Evolutionary conservation across 768 basidiomycete genomes (phyloP).

Genomic region (Boletus sensibilis): DNA sequence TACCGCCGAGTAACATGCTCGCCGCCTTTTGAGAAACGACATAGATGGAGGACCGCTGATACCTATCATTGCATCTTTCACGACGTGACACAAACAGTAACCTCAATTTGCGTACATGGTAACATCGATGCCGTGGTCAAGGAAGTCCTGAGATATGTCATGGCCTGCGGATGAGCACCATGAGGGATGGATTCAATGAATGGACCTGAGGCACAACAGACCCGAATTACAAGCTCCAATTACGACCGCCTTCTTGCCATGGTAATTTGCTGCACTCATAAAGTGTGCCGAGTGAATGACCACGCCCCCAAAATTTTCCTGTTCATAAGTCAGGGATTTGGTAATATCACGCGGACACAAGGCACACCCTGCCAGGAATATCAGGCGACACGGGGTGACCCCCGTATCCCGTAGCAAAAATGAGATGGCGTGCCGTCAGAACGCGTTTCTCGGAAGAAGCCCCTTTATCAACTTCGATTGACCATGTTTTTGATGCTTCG

Average conservation of each 20-base stretch:
- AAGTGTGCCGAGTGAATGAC: constrained; percentile 48
- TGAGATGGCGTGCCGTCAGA: constrained; percentile 45
- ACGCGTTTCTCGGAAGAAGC: constrained; percentile 29
- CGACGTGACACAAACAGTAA: background rate
- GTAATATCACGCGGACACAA: background rate
- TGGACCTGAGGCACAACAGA: constrained; percentile 5
- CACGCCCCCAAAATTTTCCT: constrained; percentile 49
- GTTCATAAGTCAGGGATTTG: background rate
- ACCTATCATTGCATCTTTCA: background rate
- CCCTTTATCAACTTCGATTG: constrained; percentile 36
- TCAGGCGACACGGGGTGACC: constrained; percentile 41
- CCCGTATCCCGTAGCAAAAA: constrained; percentile 51
- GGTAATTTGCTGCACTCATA: constrained; percentile 43
- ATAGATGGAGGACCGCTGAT: constrained; percentile 3
- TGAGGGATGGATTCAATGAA: background rate
- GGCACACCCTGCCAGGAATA: constrained; percentile 21
- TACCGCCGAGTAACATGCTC: constrained; percentile 2
- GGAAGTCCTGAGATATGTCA: constrained; percentile 34
- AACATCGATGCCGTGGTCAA: constrained; percentile 22
- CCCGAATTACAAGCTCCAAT: constrained; percentile 59
- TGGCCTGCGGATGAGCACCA: constrained; percentile 12
- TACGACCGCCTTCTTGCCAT: constrained; percentile 60
- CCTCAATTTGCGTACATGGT: constrained; percentile 7
- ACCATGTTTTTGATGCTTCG: constrained; percentile 38
- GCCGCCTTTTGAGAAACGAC: constrained; percentile 1